A percentile compares a stretch with the other conserved stretches of the same genome.
Conservation (phyloP, 805 yeast genomes). For the Suhomyces kilbournensis region DNA sequence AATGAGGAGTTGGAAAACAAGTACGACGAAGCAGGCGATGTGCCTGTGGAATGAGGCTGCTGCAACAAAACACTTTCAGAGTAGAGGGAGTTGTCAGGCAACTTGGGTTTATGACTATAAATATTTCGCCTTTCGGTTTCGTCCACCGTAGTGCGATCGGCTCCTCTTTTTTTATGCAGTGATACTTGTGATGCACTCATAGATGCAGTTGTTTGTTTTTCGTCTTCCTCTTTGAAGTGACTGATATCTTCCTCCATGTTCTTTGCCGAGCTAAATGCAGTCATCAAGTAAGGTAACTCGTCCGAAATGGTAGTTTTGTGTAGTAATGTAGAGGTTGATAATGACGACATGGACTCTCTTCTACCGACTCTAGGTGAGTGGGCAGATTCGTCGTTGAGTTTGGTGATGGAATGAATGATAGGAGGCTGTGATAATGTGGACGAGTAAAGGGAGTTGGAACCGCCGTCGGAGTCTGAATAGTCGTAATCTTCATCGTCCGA, state of each 20-base stretch:
- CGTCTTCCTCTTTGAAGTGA: constrained; percentile 20
- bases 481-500: constrained; percentile 17
- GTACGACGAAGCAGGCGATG: constrained; percentile 28
- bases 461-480: constrained; percentile 26
- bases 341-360: constrained; percentile 26
- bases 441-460: constrained; percentile 19
- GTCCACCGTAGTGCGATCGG: background rate
- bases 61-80: constrained; percentile 31
- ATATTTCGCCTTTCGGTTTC: constrained; percentile 8
- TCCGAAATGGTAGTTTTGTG: constrained; percentile 56
- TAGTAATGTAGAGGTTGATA: constrained; percentile 35
- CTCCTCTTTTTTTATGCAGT: background rate
- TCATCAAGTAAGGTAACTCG: constrained; percentile 63
- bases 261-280: constrained; percentile 64
- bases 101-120: constrained; percentile 21
- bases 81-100: constrained; percentile 34
- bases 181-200: background rate
- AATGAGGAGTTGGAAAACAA: constrained; percentile 34
- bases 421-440: constrained; percentile 27
- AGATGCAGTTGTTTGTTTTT: background rate
- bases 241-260: constrained; percentile 50
- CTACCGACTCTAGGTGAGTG: constrained; percentile 10
- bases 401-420: constrained; percentile 40
- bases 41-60: constrained; percentile 13
- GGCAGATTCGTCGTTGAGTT: constrained; percentile 1